Base-by-base conservation (phyloP, 257 asterid species). In the Nicotiana otophora region DNA sequence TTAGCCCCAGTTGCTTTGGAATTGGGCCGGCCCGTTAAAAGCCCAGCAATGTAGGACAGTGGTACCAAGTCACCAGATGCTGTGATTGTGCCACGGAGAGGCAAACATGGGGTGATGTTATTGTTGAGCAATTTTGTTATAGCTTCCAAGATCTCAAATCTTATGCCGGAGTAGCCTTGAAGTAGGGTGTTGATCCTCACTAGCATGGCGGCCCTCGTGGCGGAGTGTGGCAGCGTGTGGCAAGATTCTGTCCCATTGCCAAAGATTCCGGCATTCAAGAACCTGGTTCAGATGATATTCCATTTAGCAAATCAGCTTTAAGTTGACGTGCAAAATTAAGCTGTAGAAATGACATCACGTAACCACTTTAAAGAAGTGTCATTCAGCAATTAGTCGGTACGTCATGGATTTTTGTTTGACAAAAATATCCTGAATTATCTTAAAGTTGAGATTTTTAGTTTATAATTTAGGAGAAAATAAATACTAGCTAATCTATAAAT, bases 121-220 rank as follows among this genome's bases (percentile, higher is more conserved):
- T 34, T 76, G 85, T 85, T 85, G 17, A 85, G 82, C 57, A 85
- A 53, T 74, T 85, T 85, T 1, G 85, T 77, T 57, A 85, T 85
- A 54, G 87, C 87, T 82, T 85, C 87, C 65, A 85, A 60, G 19
- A 85, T 85, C 80, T 85, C 87, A 57, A 85, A 85, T 58, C 87
- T 81, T 74, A 85, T 85, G 68, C 87, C 87, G 3, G 87, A 85
- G 75, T 85, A 85, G 28, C 87, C 87, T 69, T 85, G 87, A 4
- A 85, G 85, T 33, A 85, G 51, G 76, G 87, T 85, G 85, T 85
- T 85, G 85, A 85, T 82, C 83, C 87, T 82, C 42, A 85, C 87
- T 5, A 85, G 36, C 87, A 85, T 85, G 16, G 87, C 84, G 9
- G 87, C 87, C 85, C 85, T 76, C 9, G 87, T 77, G 23, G 87